phyloP scores from a whole-genome alignment of 169 alveolate species.

The Plasmodium chabaudi region DNA sequence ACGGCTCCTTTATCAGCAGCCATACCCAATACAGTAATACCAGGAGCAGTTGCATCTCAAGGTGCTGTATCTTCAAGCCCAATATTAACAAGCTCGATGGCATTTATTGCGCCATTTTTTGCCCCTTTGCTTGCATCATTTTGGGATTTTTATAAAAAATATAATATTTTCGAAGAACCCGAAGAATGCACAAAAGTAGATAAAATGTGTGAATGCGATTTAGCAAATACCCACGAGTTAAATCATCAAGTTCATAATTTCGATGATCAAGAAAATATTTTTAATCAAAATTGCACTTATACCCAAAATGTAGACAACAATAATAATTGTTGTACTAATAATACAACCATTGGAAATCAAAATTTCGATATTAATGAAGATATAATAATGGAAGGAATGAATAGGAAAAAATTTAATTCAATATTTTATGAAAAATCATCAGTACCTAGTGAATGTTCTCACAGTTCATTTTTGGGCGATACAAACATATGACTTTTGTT shows the following conservation, averaged over 20 bases:
- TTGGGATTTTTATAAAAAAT: slow-evolving; percentile 50
- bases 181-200: slow-evolving; percentile 17
- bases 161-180: slow-evolving; percentile 35
- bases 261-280: not conserved
- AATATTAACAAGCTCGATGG: slow-evolving; percentile 50
- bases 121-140: slow-evolving; percentile 50
- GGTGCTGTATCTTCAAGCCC: slow-evolving; percentile 72
- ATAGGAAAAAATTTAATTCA: slow-evolving; percentile 5
- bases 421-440: slow-evolving; percentile 31
- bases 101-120: slow-evolving; percentile 62
- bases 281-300: slow-evolving; percentile 2
- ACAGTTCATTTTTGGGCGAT: slow-evolving; percentile 36
- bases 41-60: slow-evolving; percentile 73
- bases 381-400: slow-evolving; percentile 1
- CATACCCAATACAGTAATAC: slow-evolving; percentile 63
- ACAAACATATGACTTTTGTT: slow-evolving; percentile 2
- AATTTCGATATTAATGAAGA: slow-evolving; percentile 36
- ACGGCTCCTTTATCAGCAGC: slow-evolving; percentile 71
- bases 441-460: slow-evolving; percentile 24
- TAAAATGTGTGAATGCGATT: slow-evolving; percentile 56
- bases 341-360: not conserved
- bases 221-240: slow-evolving; percentile 24
- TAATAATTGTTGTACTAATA: slow-evolving; percentile 19
- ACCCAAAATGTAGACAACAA: slow-evolving; percentile 9
- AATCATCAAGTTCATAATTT: not conserved